Conservation (phyloP, 805 yeast species). For the Saccharomycopsis sp. region DNA sequence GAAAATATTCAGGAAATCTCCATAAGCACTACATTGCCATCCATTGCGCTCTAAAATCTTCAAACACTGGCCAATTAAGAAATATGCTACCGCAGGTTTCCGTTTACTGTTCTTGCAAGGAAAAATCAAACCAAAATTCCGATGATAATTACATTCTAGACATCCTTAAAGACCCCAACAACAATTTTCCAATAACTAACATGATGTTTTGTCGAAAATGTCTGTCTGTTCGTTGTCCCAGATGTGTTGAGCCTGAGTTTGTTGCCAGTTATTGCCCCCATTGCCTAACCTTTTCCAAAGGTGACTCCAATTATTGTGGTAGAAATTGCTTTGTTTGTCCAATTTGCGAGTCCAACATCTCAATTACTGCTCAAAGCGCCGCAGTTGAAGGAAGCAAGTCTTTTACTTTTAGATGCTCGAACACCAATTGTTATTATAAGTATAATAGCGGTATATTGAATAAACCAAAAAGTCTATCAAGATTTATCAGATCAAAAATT, state of each 20-base stretch:
- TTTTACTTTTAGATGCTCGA: constrained; percentile 30
- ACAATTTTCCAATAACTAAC: constrained; percentile 15
- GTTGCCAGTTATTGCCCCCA: constrained; percentile 23
- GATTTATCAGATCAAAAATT: constrained; percentile 21
- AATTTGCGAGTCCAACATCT: constrained; percentile 19
- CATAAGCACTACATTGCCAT: too few relatives aligned
- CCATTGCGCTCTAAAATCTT: too few relatives aligned
- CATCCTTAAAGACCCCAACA: constrained; percentile 17
- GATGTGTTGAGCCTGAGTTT: constrained; percentile 22
- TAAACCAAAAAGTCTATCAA: constrained; percentile 31
- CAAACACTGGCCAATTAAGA: too few relatives aligned
- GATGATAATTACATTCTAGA: not conserved
- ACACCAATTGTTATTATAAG: constrained; percentile 24
- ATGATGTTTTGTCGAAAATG: constrained; percentile 25
- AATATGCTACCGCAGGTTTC: not conserved
- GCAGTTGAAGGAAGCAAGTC: constrained; percentile 22
- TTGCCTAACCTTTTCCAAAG: constrained; percentile 19
- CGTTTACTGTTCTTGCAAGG: not conserved
- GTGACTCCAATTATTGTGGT: constrained; percentile 19
- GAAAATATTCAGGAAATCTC: too few relatives aligned
- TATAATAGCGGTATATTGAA: constrained; percentile 29
- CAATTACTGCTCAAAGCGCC: constrained; percentile 15
- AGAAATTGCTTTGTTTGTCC: constrained; percentile 29
- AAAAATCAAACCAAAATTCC: not conserved
- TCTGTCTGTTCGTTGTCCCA: constrained; percentile 21